These are phyloP conservation scores for Fusarium guadeloupense DNA, from an alignment of 2,329 filamentous ascomycete genomes.

Conservation along the genomic window DNA sequence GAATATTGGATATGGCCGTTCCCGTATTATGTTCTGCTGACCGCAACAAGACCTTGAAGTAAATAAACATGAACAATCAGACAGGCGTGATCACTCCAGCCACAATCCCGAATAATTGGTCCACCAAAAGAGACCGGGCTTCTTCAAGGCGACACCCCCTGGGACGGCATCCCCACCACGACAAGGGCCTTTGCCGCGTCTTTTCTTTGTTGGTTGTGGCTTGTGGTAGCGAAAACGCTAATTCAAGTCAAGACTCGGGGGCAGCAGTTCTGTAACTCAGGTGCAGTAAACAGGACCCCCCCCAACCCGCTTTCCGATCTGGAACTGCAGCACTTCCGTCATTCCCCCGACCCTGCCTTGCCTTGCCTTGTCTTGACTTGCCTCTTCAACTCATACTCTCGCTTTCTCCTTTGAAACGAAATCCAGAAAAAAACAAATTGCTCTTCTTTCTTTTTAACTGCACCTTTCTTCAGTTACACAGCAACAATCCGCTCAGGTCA, in stretches of 20 bases:
- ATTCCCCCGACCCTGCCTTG: constrained; percentile 18
- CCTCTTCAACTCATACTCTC: constrained; percentile 28
- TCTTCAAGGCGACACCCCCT: neutral
- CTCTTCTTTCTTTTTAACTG: neutral
- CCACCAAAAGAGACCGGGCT: constrained; percentile 11
- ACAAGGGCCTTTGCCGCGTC: constrained; percentile 22
- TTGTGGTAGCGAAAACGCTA: constrained; percentile 26
- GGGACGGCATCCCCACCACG: constrained; percentile 8
- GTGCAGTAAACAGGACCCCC: constrained; percentile 10
- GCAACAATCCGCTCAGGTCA: neutral
- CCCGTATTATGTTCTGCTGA: neutral
- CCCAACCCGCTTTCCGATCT: constrained; percentile 40
- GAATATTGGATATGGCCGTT: too few species aligned
- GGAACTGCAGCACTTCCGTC: constrained; percentile 33
- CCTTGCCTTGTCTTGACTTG: constrained; percentile 9
- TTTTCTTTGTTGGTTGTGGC: constrained; percentile 16
- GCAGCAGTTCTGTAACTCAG: neutral
- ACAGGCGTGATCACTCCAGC: constrained; percentile 20
- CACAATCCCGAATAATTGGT: constrained; percentile 14
- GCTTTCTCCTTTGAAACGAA: constrained; percentile 10
- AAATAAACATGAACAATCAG: constrained; percentile 24
- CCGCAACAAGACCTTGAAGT: constrained; percentile 3
- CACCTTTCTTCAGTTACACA: neutral
- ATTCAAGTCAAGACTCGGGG: constrained; percentile 3
- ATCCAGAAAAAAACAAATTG: neutral